Evolutionary conservation across 1,284 basidiomycete genomes (phyloP).

Genomic region (Hemileia vastatrix): DNA sequence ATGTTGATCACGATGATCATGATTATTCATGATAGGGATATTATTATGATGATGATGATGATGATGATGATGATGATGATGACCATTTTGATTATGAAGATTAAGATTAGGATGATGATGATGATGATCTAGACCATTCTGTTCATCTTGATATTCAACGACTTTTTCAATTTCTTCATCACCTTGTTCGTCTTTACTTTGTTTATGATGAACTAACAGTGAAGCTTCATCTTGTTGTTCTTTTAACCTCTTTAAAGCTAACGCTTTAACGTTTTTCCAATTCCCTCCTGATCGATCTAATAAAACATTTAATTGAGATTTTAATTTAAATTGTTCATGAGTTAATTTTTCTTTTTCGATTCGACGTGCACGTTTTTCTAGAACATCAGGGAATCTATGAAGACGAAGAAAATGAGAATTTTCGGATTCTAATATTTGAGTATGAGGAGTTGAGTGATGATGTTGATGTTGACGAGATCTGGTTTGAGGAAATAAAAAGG

Average conservation of each 20-base stretch:
- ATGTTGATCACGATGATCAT: too few species aligned
- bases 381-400: conserved; percentile 35
- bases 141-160: background rate
- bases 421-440: too few species aligned
- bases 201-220: too few species aligned
- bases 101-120: background rate
- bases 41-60: too few species aligned
- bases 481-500: too few species aligned
- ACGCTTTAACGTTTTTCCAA: conserved; percentile 16
- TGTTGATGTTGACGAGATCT: too few species aligned
- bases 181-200: too few species aligned
- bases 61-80: too few species aligned
- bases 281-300: conserved; percentile 7
- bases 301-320: conserved; percentile 12
- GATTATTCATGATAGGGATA: too few species aligned
- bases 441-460: too few species aligned
- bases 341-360: conserved; percentile 37
- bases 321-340: conserved; percentile 29
- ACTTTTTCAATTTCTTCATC: conserved; percentile 1
- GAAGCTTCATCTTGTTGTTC: too few species aligned
- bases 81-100: background rate
- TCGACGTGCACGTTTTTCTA: conserved; percentile 35
- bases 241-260: conserved; percentile 16
- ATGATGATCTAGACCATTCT: background rate
- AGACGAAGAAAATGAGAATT: conserved; percentile 30